phyloP scores from a whole-genome alignment of 345 rosid species.

The Aquilaria malaccensis region DNA sequence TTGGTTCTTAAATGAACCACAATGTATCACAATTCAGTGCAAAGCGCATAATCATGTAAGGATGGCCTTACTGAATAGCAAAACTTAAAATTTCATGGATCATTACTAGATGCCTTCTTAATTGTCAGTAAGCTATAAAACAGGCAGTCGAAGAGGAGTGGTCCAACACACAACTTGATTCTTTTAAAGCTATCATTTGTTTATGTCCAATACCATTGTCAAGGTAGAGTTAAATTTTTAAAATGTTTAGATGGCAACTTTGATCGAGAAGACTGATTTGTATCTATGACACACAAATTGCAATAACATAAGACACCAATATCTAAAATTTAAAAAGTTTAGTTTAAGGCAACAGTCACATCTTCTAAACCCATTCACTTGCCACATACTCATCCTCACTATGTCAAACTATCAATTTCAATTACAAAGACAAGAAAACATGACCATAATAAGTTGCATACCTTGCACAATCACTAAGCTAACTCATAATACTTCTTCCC shows the following conservation, averaged over 20 bases:
- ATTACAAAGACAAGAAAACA: not conserved
- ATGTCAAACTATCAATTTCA: too few relatives aligned
- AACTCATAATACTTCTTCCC: conserved; percentile 84
- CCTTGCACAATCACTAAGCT: conserved; percentile 99
- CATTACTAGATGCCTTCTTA: conserved; percentile 78
- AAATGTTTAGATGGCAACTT: too few relatives aligned
- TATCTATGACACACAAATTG: too few relatives aligned
- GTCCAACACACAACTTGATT: conserved; percentile 84
- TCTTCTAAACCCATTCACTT: too few relatives aligned
- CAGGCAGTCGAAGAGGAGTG: conserved; percentile 96
- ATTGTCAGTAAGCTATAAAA: conserved; percentile 77
- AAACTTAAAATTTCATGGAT: conserved; percentile 13
- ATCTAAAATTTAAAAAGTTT: too few relatives aligned
- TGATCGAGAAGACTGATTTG: too few relatives aligned
- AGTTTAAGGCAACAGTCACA: too few relatives aligned
- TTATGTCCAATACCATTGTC: conserved; percentile 12
- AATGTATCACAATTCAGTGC: too few relatives aligned
- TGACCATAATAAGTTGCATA: conserved; percentile 17
- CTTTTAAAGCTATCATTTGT: conserved; percentile 70
- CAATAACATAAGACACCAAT: too few relatives aligned
- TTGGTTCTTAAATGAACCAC: too few relatives aligned
- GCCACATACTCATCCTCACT: too few relatives aligned
- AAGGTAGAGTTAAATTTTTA: not conserved
- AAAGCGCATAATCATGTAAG: not conserved
- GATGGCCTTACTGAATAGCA: too few relatives aligned